Conservation (phyloP, 345 rosid genomes). For the Orychophragmus violaceus region DNA sequence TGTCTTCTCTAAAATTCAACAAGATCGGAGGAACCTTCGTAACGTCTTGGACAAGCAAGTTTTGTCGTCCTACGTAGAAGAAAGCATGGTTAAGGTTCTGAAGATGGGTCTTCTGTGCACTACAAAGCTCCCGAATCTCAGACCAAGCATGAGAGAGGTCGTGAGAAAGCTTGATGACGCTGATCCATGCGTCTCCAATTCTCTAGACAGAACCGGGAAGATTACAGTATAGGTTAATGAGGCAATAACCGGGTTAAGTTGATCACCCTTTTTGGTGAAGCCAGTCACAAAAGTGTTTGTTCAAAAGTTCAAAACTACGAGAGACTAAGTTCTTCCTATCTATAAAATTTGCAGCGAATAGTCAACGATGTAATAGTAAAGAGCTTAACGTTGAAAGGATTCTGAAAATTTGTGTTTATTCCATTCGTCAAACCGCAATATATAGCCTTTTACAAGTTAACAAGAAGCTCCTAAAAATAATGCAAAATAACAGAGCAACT, state of each 20-base stretch:
- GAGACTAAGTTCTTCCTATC: not conserved
- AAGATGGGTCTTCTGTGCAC: conserved; percentile 71
- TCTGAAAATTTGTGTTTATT: too few species aligned
- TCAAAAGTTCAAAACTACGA: not conserved
- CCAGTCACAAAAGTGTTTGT: not conserved
- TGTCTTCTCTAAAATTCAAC: conserved; percentile 55
- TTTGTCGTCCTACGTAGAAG: conserved; percentile 31
- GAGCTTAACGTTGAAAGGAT: too few species aligned
- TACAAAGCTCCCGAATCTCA: conserved; percentile 64
- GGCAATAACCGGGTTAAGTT: not conserved
- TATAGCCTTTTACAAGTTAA: too few species aligned
- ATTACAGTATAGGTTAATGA: conserved; percentile 16
- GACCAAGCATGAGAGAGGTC: conserved; percentile 76
- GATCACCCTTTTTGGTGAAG: not conserved
- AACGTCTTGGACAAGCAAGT: conserved; percentile 52
- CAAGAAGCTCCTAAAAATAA: too few species aligned
- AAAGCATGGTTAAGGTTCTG: conserved; percentile 63
- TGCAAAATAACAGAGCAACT: too few species aligned
- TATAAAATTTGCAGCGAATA: not conserved
- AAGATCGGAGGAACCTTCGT: conserved; percentile 36
- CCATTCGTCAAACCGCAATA: too few species aligned
- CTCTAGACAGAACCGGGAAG: conserved; percentile 26
- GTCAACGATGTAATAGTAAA: not conserved
- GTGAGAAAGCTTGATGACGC: conserved; percentile 71
- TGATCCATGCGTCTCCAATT: conserved; percentile 37